Conservation (phyloP, 1,284 basidiomycete species). For the Puccinia novopanici region DNA sequence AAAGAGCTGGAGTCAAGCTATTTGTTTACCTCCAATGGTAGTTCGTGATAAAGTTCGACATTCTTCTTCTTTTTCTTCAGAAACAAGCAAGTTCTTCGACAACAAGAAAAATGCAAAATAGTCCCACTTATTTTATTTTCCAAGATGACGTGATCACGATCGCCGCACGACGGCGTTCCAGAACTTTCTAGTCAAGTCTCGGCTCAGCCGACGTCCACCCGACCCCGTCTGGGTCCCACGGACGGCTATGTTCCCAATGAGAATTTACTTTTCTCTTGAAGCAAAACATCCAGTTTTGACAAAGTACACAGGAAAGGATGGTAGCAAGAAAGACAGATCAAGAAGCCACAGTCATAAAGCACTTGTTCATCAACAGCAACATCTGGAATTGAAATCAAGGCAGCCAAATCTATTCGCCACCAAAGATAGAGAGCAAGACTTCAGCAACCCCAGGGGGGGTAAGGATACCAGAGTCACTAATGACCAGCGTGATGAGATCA, state of each 20-base stretch:
- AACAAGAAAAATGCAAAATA: too few species aligned
- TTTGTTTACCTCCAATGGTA: conserved; percentile 48
- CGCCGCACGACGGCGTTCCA: conserved; percentile 4
- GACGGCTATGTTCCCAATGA: too few species aligned
- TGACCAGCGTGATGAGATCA: conserved; percentile 76
- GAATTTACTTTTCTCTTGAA: too few species aligned
- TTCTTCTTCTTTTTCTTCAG: too few species aligned
- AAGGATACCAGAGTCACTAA: conserved; percentile 86
- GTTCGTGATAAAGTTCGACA: conserved; percentile 51
- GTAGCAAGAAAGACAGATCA: neutral
- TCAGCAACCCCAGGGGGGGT: conserved; percentile 89
- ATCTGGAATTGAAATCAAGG: too few species aligned
- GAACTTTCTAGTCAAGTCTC: neutral
- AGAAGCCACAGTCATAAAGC: neutral
- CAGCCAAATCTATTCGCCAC: conserved; percentile 59
- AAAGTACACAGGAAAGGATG: too few species aligned
- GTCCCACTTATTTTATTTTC: too few species aligned
- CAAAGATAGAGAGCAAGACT: conserved; percentile 83
- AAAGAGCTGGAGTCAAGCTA: neutral
- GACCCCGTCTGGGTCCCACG: too few species aligned
- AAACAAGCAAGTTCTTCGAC: too few species aligned
- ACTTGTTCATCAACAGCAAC: too few species aligned
- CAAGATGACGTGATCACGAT: neutral
- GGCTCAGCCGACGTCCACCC: neutral
- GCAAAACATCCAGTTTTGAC: too few species aligned